Base-by-base conservation (phyloP, 768 basidiomycete genomes). In the Termitomyces sp. region DNA sequence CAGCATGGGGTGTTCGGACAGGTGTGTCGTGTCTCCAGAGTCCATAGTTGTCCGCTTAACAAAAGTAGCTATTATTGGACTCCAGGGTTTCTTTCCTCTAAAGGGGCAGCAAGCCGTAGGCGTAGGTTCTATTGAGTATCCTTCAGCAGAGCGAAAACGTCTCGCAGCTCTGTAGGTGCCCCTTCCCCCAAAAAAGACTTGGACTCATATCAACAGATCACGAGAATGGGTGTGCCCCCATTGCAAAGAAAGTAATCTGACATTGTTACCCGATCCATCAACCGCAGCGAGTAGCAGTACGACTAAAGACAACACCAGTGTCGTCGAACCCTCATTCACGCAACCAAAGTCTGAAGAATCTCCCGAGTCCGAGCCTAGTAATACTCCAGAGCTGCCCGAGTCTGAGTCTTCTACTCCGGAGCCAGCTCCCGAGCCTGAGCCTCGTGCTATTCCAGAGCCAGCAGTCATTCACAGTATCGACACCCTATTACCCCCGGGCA, bases 1-100 rank as follows among this genome's bases (percentile, higher is more conserved):
- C 96, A 35, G 93, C 94, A 23, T 98, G 96, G 96, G 96, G 96
- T 52, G 91, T 98, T 18, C 83, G 96, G 58, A 98, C 95, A 53
- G 94, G 90, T 89, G 55, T 57, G 78, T 45, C 23, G 39, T n/a
- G 64, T 42, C 46, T 38, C 12, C 22, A 47, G 25, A 3, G 32
- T 27, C 45, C 5, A 40, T 12, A 22, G 20, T 2, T 16, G 53
- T 9, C 27, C 12, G n/a, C 41, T 32, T 29, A 61, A 45, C 47
- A 51, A 18, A 43, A 36, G 20, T 58, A 91, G 91, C 92, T 33
- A 93, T 94, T 64, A 81, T 94, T 59, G 91, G 90, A 33, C 77
- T 94, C 5, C 91, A 93, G 68, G 91, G 91, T 0, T 93, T 94
- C 70, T 93, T 94, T 64, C 89, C 91, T 35, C 73, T 93, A 50